Conservation (phyloP, 495 filamentous ascomycete genomes). For the Penicillium roqueforti region DNA sequence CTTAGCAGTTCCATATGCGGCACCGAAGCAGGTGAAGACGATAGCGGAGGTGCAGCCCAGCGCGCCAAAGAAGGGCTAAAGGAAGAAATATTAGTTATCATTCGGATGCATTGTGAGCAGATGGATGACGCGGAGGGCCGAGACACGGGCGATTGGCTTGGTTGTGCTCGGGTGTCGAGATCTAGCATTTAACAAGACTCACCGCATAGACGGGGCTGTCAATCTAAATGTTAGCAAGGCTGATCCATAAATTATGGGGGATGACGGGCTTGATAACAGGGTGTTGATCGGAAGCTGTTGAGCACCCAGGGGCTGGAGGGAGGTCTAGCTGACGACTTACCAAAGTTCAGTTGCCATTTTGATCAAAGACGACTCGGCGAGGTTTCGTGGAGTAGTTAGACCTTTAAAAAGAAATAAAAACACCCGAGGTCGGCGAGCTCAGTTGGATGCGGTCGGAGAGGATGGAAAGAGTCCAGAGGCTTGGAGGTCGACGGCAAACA, state of each 20-base stretch:
- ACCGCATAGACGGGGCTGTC: constrained; percentile 97
- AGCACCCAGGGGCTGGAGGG: constrained; percentile 31
- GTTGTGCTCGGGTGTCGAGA: constrained; percentile 3
- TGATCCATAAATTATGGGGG: constrained; percentile 13
- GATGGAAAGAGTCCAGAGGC: constrained; percentile 31
- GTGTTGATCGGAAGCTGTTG: constrained; percentile 25
- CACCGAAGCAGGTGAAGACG: constrained; percentile 98
- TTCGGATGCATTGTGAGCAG: constrained; percentile 4
- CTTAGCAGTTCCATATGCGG: constrained; percentile 98
- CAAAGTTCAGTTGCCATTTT: constrained; percentile 64
- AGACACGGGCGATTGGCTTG: constrained; percentile 15
- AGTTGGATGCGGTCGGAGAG: constrained; percentile 27
- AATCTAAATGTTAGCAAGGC: constrained; percentile 37
- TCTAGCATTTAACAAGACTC: constrained; percentile 48
- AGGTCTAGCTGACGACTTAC: constrained; percentile 46
- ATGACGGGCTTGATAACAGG: constrained; percentile 16
- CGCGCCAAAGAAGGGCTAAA: constrained; percentile 96
- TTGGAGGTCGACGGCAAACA: constrained; percentile 42
- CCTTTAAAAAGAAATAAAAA: constrained; percentile 19
- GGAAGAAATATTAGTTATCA: constrained; percentile 26
- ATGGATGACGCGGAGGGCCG: constrained; percentile 13
- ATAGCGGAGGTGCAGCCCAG: constrained; percentile 98
- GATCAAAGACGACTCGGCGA: constrained; percentile 19
- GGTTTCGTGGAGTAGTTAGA: constrained; percentile 13
- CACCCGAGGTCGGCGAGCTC: constrained; percentile 21